Percentiles rank a stretch among this genome's conserved stretches.
These are phyloP conservation scores for Mycena citricolor DNA, from an alignment of 1,284 basidiomycete species.

Conservation along the genomic window DNA sequence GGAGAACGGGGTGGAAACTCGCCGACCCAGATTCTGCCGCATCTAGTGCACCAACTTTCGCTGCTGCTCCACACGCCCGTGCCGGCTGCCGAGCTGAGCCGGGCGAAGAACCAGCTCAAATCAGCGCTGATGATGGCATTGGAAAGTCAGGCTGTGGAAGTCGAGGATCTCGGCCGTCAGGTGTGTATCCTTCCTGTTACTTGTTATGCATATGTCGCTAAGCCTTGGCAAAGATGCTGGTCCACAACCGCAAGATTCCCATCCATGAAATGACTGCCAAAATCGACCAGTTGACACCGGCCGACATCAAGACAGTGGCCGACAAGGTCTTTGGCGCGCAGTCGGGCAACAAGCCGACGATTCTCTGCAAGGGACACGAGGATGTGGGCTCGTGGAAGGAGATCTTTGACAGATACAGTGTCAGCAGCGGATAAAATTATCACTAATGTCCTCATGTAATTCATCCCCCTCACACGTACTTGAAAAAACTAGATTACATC, in stretches of 20 bases:
- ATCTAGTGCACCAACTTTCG: conserved; percentile 85
- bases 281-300: conserved; percentile 80
- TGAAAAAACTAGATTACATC: too few species aligned
- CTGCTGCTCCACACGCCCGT: conserved; percentile 69
- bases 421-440: conserved; percentile 37
- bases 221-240: conserved; percentile 64
- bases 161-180: conserved; percentile 86
- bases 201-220: conserved; percentile 2
- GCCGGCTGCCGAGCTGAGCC: conserved; percentile 67
- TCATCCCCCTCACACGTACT: too few species aligned
- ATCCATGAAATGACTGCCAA: conserved; percentile 90
- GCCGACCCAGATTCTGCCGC: conserved; percentile 73
- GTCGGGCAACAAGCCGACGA: conserved; percentile 61
- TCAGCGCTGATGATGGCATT: conserved; percentile 94
- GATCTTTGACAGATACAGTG: conserved; percentile 67
- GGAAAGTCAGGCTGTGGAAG: conserved; percentile 88
- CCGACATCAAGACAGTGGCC: conserved; percentile 74
- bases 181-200: conserved; percentile 35
- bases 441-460: neutral
- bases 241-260: conserved; percentile 87
- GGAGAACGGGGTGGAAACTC: conserved; percentile 59
- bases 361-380: conserved; percentile 74
- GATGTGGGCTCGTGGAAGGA: conserved; percentile 62
- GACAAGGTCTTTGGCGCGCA: conserved; percentile 67
- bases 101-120: conserved; percentile 97